These are phyloP conservation scores for Verruconis gallopava DNA, from an alignment of 2,329 filamentous ascomycete genomes.

Conservation along the genomic window DNA sequence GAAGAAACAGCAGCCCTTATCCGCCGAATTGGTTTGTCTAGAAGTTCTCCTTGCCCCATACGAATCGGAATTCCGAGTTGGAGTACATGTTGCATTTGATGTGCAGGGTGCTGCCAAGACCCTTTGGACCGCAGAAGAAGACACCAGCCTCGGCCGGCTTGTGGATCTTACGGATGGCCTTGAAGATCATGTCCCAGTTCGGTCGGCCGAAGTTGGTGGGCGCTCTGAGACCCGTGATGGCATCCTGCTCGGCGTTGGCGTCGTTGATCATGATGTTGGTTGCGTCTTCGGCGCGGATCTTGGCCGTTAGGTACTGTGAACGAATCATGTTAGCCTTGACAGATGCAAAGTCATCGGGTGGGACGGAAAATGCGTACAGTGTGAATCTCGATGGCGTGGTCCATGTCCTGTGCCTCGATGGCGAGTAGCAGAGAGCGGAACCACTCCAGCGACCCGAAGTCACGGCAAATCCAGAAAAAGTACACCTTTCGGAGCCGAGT, in stretches of 20 bases:
- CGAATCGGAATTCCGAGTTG: constrained; percentile 58
- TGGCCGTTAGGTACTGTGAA: constrained; percentile 63
- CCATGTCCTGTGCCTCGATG: constrained; percentile 75
- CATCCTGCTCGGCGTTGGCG: constrained; percentile 69
- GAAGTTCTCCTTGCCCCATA: constrained; percentile 60
- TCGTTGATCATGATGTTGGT: constrained; percentile 92
- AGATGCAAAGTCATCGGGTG: background rate
- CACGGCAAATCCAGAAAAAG: constrained; percentile 86
- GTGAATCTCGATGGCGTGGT: constrained; percentile 78
- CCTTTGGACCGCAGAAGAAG: constrained; percentile 76
- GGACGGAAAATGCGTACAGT: constrained; percentile 36
- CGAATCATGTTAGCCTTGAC: background rate
- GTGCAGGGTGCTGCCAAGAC: constrained; percentile 61
- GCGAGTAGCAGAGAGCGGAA: constrained; percentile 72
- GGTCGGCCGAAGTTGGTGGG: constrained; percentile 78
- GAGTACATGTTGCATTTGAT: constrained; percentile 82
- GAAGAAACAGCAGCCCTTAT: too few species aligned
- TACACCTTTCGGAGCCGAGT: constrained; percentile 75
- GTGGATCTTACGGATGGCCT: constrained; percentile 62
- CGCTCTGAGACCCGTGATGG: constrained; percentile 68
- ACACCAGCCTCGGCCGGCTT: constrained; percentile 29
- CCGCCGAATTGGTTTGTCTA: too few species aligned
- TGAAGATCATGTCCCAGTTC: constrained; percentile 86
- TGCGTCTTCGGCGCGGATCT: constrained; percentile 74
- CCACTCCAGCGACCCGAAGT: constrained; percentile 83